Percentiles rank a stretch among this genome's conserved stretches.
Conservation (phyloP, 768 basidiomycete species). For the Ephemerocybe angulata region DNA sequence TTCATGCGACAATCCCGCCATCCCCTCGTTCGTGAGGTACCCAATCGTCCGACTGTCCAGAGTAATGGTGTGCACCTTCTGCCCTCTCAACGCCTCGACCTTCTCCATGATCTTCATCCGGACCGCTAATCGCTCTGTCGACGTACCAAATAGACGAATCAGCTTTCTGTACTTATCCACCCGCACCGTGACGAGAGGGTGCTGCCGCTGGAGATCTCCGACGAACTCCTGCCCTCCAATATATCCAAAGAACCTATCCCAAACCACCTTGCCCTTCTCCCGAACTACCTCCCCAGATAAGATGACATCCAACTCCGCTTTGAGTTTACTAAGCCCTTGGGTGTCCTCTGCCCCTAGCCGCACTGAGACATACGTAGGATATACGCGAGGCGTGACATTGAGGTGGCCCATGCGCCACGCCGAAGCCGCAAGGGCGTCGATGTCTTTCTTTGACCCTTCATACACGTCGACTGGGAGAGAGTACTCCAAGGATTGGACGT, state of each 20-base stretch:
- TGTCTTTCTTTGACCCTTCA: constrained; percentile 39
- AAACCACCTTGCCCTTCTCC: constrained; percentile 48
- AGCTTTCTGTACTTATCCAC: constrained; percentile 37
- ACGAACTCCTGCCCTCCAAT: constrained; percentile 44
- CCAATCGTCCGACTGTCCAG: constrained; percentile 45
- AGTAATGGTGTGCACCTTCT: constrained; percentile 40
- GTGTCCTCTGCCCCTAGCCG: constrained; percentile 49
- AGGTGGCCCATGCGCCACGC: constrained; percentile 25
- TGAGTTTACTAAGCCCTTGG: constrained; percentile 51
- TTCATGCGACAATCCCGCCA: constrained; percentile 41
- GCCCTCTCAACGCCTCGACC: constrained; percentile 39
- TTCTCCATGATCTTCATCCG: constrained; percentile 46
- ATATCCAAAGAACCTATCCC: constrained; percentile 61
- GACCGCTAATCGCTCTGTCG: constrained; percentile 36
- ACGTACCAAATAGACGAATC: constrained; percentile 54
- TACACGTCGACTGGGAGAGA: constrained; percentile 36
- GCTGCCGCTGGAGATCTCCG: constrained; percentile 33
- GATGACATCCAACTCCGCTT: constrained; percentile 57
- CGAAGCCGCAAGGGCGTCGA: constrained; percentile 41
- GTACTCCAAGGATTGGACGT: constrained; percentile 52
- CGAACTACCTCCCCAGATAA: constrained; percentile 58
- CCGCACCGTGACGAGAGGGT: constrained; percentile 42
- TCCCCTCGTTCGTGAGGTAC: constrained; percentile 43
- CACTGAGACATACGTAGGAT: constrained; percentile 29
- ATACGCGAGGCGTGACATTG: constrained; percentile 17